phyloP scores from a whole-genome alignment of 176 grass and related monocot species.

The Chrysopogon serrulatus region DNA sequence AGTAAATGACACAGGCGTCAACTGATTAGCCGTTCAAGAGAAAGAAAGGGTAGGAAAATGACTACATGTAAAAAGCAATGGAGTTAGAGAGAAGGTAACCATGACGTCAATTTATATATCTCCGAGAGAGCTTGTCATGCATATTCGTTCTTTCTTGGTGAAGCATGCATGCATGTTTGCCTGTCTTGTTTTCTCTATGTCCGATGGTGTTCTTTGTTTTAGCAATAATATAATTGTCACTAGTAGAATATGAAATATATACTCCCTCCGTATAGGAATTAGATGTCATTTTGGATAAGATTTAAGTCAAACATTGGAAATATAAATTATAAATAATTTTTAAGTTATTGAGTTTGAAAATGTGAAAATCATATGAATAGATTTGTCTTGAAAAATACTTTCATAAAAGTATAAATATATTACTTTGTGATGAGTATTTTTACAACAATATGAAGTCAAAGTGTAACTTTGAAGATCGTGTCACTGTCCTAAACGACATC shows the following conservation, averaged over 20 bases:
- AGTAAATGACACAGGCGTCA: constrained; percentile 12
- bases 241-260: neutral
- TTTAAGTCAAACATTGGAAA: no score
- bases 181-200: neutral
- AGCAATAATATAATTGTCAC: neutral
- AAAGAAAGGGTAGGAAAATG: constrained; percentile 6
- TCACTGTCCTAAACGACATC: no score
- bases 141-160: neutral
- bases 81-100: constrained; percentile 7
- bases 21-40: constrained; percentile 16
- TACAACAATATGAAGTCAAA: no score
- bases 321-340: no score
- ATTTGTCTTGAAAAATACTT: no score
- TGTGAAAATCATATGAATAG: no score
- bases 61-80: neutral
- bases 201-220: neutral
- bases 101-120: neutral
- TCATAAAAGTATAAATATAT: no score
- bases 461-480: no score
- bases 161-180: constrained; percentile 14
- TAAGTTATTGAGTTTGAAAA: no score
- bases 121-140: neutral
- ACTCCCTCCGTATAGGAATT: no score
- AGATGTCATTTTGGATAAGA: no score
- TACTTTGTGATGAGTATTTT: no score